These are phyloP conservation scores for Aegilops tauschii DNA, from an alignment of 176 grass and related monocot genomes.

Conservation along the genomic window DNA sequence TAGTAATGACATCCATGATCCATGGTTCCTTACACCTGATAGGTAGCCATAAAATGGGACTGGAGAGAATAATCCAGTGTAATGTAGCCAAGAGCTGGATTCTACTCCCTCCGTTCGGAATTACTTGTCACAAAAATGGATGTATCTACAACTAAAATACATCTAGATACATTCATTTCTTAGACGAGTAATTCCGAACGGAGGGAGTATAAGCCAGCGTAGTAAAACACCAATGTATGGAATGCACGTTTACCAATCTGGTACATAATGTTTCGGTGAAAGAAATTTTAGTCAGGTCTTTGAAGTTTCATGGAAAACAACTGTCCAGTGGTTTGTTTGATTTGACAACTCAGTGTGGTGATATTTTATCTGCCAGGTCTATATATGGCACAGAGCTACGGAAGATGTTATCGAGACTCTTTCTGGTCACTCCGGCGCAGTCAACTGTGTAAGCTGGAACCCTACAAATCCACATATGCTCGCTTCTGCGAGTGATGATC, in stretches of 20 bases:
- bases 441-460: conserved; percentile 95
- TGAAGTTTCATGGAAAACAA: background rate
- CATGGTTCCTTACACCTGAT: conserved; percentile 1
- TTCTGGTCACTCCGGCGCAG: conserved; percentile 72
- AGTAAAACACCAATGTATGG: background rate
- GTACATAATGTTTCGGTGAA: background rate
- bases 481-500: conserved; percentile 78
- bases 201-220: background rate
- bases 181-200: too few relatives aligned
- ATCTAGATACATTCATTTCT: too few relatives aligned
- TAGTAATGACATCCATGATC: conserved; percentile 5
- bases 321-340: background rate
- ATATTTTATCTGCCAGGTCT: conserved; percentile 52
- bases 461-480: conserved; percentile 86
- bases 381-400: conserved; percentile 84
- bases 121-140: too few relatives aligned
- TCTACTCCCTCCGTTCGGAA: background rate
- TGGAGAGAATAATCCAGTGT: background rate
- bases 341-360: background rate
- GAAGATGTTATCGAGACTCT: conserved; percentile 70
- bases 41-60: background rate
- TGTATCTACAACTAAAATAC: too few relatives aligned
- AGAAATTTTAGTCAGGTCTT: background rate
- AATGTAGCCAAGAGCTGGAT: background rate
- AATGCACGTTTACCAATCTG: background rate